Evolutionary conservation across 116 monocot species (phyloP).

Genomic region (Dioscorea cayenensis): DNA sequence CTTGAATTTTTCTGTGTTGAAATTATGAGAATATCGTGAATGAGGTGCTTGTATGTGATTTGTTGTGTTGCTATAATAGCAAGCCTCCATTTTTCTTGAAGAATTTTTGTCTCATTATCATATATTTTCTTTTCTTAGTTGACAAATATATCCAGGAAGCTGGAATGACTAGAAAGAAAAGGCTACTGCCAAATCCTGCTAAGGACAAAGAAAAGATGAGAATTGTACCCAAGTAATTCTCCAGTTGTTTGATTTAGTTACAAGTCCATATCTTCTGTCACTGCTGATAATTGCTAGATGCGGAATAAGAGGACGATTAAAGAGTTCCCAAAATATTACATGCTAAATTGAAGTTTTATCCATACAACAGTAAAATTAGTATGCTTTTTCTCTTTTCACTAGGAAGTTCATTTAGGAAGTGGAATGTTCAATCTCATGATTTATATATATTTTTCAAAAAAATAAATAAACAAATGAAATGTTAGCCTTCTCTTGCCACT

Average conservation of each 20-base stretch:
- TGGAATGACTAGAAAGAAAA: constrained; percentile 5
- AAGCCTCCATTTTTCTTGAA: constrained; percentile 25
- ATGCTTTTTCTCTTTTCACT: too few relatives aligned
- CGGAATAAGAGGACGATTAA: background rate
- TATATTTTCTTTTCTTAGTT: constrained; percentile 15
- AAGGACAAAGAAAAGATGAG: background rate
- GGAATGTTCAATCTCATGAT: too few relatives aligned
- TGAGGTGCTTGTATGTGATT: constrained; percentile 7
- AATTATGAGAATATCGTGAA: constrained; percentile 28
- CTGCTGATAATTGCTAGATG: background rate
- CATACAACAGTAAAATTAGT: too few relatives aligned
- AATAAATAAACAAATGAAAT: too few relatives aligned
- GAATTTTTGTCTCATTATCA: constrained; percentile 6
- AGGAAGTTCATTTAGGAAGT: too few relatives aligned
- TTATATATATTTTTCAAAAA: too few relatives aligned
- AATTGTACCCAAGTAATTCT: background rate
- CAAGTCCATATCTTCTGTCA: background rate
- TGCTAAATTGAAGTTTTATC: background rate
- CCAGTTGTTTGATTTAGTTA: too few relatives aligned
- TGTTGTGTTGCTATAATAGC: constrained; percentile 14
- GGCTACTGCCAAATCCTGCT: constrained; percentile 7
- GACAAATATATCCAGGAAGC: constrained; percentile 4
- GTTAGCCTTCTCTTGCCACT: too few relatives aligned
- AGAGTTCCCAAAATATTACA: background rate
- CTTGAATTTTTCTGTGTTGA: constrained; percentile 16